A percentile compares a stretch with the other conserved stretches of the same genome.
phyloP scores from a whole-genome alignment of 148 eudicot genomes.

The Gaultheria prostrata region DNA sequence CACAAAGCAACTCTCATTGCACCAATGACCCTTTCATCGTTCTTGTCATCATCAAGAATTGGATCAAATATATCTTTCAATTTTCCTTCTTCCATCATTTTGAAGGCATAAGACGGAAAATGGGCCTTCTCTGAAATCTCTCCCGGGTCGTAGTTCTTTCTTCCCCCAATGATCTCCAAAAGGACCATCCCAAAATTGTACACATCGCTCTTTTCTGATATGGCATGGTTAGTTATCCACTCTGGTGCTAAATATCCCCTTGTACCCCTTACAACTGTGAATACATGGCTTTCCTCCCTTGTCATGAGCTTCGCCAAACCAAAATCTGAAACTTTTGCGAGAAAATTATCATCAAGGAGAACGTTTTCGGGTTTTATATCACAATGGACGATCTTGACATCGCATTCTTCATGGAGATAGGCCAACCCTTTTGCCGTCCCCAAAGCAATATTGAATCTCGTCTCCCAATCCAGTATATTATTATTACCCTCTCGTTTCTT shows the following conservation, averaged over 20 bases:
- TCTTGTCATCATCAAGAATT: constrained; percentile 7
- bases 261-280: constrained; percentile 28
- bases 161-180: constrained; percentile 34
- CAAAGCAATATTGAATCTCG: constrained; percentile 27
- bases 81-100: constrained; percentile 31
- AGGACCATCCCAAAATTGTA: constrained; percentile 27
- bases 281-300: constrained; percentile 28
- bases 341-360: constrained; percentile 26
- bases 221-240: constrained; percentile 30
- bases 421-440: constrained; percentile 36
- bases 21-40: constrained; percentile 18
- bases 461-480: constrained; percentile 27
- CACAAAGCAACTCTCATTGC: constrained; percentile 29
- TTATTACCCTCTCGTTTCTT: constrained; percentile 1
- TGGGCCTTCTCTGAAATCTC: constrained; percentile 33
- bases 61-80: constrained; percentile 21
- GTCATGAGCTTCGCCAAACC: constrained; percentile 30
- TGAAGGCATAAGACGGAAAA: constrained; percentile 34
- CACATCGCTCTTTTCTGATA: constrained; percentile 35
- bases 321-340: constrained; percentile 29
- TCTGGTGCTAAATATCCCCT: constrained; percentile 37
- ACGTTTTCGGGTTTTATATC: constrained; percentile 28
- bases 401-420: constrained; percentile 31
- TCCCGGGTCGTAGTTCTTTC: constrained; percentile 26
- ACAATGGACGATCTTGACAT: constrained; percentile 35